These are phyloP conservation scores for Paspalum notatum DNA, from an alignment of 176 grass and related monocot species.

Conservation along the genomic window DNA sequence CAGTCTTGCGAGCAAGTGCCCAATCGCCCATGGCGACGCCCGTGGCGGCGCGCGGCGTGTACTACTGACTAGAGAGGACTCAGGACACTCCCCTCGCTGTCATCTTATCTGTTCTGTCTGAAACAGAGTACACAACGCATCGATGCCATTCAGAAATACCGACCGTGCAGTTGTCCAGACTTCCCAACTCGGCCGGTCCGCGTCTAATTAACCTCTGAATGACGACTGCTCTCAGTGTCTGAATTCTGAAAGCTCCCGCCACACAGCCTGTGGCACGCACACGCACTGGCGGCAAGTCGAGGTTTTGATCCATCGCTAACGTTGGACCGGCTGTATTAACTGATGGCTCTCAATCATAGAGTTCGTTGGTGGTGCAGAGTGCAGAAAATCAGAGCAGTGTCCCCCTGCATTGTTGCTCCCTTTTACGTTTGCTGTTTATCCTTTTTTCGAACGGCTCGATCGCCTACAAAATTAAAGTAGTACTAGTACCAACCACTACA, in stretches of 20 bases:
- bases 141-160: no score
- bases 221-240: background rate
- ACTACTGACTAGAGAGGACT: no score
- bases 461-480: no score
- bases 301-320: background rate
- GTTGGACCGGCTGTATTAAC: slow-evolving; percentile 6
- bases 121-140: no score
- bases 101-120: no score
- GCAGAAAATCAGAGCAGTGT: background rate
- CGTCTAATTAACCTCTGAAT: background rate
- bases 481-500: background rate
- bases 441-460: no score
- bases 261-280: no score
- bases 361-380: background rate
- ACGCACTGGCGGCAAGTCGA: background rate
- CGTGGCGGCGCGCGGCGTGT: no score
- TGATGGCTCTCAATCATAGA: background rate
- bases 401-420: background rate
- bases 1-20: background rate
- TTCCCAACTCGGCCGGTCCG: no score
- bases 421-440: background rate
- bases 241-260: background rate
- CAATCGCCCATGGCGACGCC: no score
- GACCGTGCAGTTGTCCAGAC: no score
- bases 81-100: no score